Evolutionary conservation across 768 basidiomycete genomes (phyloP), one percentile per base, ranked within the genome.

Genomic region (Lactifluus echinatus): DNA sequence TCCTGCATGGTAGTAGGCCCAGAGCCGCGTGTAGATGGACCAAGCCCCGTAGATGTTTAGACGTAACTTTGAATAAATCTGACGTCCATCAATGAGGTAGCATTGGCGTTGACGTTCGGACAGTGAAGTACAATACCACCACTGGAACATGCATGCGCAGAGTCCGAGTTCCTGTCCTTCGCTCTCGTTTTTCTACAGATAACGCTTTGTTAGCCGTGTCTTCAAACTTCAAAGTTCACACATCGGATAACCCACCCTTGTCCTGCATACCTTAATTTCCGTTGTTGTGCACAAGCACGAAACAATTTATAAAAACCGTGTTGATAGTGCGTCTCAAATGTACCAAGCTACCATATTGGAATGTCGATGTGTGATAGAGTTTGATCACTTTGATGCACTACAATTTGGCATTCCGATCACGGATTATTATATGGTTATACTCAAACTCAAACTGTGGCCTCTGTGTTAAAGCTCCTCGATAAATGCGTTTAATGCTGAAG

Each of bases 161-260:
- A 8, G 79, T 92, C 44, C 77, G 79, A 33, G 85, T 87, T 0
- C 89, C 90, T n/a, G 0, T 80, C 80, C 36, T 83, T 85, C 59
- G 87, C 87, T 1, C 74, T 92, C 44, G 85, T 92, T 57, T 89
- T 88, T 74, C 71, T 29, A 78, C 72, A 4, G 68, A 73, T 50
- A 57, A 67, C 26, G 75, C 77, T 3, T 64, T 75, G 31, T 55
- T 68, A 0, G 75, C 74, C 45, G 66, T 70, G 7, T 67, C 65
- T 19, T 67, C 69, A n/a, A n/a, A n/a, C n/a, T n/a, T n/a, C n/a
- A n/a, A n/a, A n/a, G n/a, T n/a, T 1, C 69, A 63, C 17, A 62
- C 70, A 15, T 85, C 84, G 4, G 66, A 66, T 21, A 81, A 80
- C 58, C 82, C 82, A 1, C 76, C 74, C 1, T 82, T 79, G 64